phyloP scores from a whole-genome alignment of 108 stramenopile species.

The Stephanodiscus minutulus region DNA sequence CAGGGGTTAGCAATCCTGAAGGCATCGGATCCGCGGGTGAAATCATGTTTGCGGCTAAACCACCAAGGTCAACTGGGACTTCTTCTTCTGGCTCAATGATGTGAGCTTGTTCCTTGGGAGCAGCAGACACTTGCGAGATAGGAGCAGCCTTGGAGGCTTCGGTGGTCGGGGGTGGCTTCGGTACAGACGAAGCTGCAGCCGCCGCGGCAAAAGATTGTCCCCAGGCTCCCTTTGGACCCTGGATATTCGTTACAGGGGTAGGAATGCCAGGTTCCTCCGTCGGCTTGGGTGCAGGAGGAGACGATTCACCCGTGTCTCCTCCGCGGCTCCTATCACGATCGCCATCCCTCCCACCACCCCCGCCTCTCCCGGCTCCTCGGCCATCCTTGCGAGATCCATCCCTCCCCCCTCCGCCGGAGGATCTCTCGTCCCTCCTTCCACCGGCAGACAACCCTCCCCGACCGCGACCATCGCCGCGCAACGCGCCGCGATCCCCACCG shows the following conservation, averaged over 20 bases:
- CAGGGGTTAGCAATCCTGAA: slow-evolving; percentile 40
- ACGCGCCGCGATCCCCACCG: slow-evolving; percentile 52
- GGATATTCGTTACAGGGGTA: slow-evolving; percentile 49
- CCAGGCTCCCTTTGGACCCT: slow-evolving; percentile 69
- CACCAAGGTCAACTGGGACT: slow-evolving; percentile 48
- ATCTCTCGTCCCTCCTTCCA: slow-evolving; percentile 23
- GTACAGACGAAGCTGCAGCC: slow-evolving; percentile 24
- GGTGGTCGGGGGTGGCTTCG: slow-evolving; percentile 22
- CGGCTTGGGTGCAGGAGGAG: slow-evolving; percentile 24
- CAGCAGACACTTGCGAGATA: slow-evolving; percentile 17
- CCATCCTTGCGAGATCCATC: slow-evolving; percentile 48
- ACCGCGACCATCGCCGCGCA: slow-evolving; percentile 6
- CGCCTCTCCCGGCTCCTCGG: slow-evolving; percentile 43
- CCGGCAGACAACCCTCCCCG: slow-evolving; percentile 16
- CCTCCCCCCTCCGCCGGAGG: slow-evolving; percentile 26
- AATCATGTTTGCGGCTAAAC: slow-evolving; percentile 12
- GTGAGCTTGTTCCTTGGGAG: slow-evolving; percentile 22
- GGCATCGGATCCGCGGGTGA: slow-evolving; percentile 57
- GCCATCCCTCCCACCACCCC: slow-evolving; percentile 39
- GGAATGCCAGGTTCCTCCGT: slow-evolving; percentile 42
- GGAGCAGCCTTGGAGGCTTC: slow-evolving; percentile 15
- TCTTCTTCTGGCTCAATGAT: slow-evolving; percentile 21
- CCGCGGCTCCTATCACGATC: slow-evolving; percentile 29
- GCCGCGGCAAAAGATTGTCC: slow-evolving; percentile 38
- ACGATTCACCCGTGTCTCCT: slow-evolving; percentile 2